A percentile compares a stretch with the other conserved stretches of the same genome.
phyloP scores from a whole-genome alignment of 2,329 filamentous ascomycete species.

The Alternaria viburni region DNA sequence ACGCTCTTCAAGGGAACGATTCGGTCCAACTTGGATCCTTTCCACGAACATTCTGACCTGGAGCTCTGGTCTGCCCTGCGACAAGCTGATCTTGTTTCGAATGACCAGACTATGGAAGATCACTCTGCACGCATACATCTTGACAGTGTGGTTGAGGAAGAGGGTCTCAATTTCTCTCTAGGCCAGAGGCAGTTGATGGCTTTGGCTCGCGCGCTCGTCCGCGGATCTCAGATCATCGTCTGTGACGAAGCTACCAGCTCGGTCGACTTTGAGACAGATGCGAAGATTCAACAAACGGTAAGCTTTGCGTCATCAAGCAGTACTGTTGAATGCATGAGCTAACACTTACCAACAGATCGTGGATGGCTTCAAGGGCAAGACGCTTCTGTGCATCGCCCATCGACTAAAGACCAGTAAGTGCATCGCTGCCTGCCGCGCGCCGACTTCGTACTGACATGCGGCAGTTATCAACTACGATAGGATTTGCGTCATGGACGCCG shows the following conservation, averaged over 20 bases:
- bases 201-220: slow-evolving; percentile 85
- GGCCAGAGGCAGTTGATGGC: slow-evolving; percentile 81
- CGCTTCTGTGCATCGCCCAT: slow-evolving; percentile 90
- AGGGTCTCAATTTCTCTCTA: slow-evolving; percentile 94
- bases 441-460: neutral
- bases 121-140: slow-evolving; percentile 73
- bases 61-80: slow-evolving; percentile 79
- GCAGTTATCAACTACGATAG: slow-evolving; percentile 88
- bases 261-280: slow-evolving; percentile 81
- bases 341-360: slow-evolving; percentile 81
- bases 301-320: slow-evolving; percentile 52
- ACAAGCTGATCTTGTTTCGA: slow-evolving; percentile 72
- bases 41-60: slow-evolving; percentile 77
- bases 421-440: neutral
- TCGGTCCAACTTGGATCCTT: slow-evolving; percentile 80
- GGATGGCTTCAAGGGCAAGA: slow-evolving; percentile 82
- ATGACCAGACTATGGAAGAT: slow-evolving; percentile 55
- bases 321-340: neutral
- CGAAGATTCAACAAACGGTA: slow-evolving; percentile 92
- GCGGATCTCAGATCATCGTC: slow-evolving; percentile 87
- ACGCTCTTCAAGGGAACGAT: slow-evolving; percentile 84
- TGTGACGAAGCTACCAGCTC: slow-evolving; percentile 86
- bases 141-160: slow-evolving; percentile 86
- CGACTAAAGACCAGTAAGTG: slow-evolving; percentile 71
- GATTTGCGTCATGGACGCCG: slow-evolving; percentile 95